Evolutionary conservation across 257 asterid genomes (phyloP).

Genomic region (Ballota nigra): DNA sequence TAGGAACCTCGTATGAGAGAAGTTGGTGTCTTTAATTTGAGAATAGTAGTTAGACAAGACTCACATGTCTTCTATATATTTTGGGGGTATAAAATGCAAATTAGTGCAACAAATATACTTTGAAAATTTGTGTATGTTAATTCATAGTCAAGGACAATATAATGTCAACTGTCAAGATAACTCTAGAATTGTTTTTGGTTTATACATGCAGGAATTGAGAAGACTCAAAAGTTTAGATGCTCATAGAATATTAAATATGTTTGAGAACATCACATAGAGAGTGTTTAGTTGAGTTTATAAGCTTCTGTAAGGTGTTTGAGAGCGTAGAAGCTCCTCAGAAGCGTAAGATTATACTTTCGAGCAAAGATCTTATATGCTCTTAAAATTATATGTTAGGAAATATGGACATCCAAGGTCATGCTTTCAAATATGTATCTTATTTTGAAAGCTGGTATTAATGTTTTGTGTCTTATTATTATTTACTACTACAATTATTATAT

Average conservation of each 20-base stretch:
- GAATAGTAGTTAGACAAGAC: background rate
- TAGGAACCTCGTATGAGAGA: background rate
- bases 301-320: background rate
- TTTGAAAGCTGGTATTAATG: background rate
- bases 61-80: background rate
- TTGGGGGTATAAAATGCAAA: background rate
- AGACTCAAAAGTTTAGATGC: background rate
- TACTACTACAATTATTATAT: too few relatives aligned
- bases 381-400: background rate
- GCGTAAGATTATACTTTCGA: background rate
- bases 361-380: background rate
- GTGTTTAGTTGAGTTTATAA: background rate
- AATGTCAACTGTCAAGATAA: background rate
- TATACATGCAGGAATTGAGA: background rate
- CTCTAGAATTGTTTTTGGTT: background rate
- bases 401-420: background rate
- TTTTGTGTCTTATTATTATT: too few relatives aligned
- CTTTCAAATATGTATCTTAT: background rate
- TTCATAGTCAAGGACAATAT: background rate
- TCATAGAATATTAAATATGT: background rate
- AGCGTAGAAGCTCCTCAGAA: background rate
- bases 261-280: too few relatives aligned
- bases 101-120: background rate
- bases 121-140: background rate
- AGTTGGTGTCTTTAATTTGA: background rate